phyloP scores from a whole-genome alignment of 2,329 filamentous ascomycete species.

The Colletotrichum cereale region DNA sequence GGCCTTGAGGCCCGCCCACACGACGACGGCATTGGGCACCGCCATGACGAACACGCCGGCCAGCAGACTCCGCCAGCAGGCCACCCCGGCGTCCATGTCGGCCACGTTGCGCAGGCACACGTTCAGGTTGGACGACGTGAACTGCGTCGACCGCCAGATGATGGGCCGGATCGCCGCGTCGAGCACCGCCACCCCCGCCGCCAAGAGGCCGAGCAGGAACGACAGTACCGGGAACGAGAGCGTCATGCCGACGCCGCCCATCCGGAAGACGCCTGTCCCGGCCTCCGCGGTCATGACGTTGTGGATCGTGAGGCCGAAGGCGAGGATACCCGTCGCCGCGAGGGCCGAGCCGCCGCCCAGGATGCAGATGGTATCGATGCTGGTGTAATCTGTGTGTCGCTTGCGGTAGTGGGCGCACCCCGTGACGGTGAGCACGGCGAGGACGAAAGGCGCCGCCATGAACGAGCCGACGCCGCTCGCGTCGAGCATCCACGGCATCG shows the following conservation, averaged over 20 bases:
- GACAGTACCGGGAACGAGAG: constrained; percentile 57
- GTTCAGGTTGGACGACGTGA: constrained; percentile 61
- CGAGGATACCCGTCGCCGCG: constrained; percentile 56
- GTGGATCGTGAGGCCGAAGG: constrained; percentile 59
- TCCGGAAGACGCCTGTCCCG: constrained; percentile 44
- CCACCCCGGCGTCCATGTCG: constrained; percentile 62
- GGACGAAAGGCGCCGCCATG: constrained; percentile 58
- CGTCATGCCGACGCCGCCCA: constrained; percentile 44
- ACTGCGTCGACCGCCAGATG: constrained; percentile 61
- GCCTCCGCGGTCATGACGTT: constrained; percentile 50
- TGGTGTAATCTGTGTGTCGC: constrained; percentile 50
- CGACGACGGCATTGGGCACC: constrained; percentile 52
- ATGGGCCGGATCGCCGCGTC: constrained; percentile 57
- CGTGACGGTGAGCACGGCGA: constrained; percentile 51
- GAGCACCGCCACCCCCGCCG: constrained; percentile 56
- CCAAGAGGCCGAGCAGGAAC: constrained; percentile 61
- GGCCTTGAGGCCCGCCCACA: constrained; percentile 51
- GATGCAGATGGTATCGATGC: constrained; percentile 49
- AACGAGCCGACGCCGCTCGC: constrained; percentile 58
- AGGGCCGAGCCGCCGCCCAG: constrained; percentile 54
- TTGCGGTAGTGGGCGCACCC: constrained; percentile 50
- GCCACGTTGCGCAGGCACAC: constrained; percentile 59
- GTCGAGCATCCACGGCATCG: constrained; percentile 56
- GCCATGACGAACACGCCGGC: constrained; percentile 59
- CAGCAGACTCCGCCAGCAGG: constrained; percentile 55